A percentile compares a stretch with the other conserved stretches of the same genome.
phyloP scores from a whole-genome alignment of 1,284 basidiomycete genomes.

The Fistulina hepatica region DNA sequence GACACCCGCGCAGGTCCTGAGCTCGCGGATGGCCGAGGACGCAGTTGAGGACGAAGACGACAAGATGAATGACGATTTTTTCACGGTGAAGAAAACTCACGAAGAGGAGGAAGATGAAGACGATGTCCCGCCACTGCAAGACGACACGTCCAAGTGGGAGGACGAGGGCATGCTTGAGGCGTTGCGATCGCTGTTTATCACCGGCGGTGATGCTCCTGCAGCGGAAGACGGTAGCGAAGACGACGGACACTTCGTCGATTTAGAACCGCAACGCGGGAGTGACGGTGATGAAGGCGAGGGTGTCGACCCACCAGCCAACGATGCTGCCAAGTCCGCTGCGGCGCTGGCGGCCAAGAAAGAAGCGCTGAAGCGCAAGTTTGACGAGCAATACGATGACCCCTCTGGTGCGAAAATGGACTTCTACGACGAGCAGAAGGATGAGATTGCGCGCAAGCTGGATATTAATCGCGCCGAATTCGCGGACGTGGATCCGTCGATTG shows the following conservation, averaged over 20 bases:
- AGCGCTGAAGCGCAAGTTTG: constrained; percentile 87
- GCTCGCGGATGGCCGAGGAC: constrained; percentile 23
- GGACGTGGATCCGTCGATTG: constrained; percentile 73
- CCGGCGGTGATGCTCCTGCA: constrained; percentile 41
- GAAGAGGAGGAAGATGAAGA: constrained; percentile 40
- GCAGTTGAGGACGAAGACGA: constrained; percentile 33
- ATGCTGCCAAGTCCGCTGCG: constrained; percentile 31
- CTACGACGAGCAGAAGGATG: constrained; percentile 87
- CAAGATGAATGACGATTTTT: constrained; percentile 51
- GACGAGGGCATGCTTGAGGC: constrained; percentile 79
- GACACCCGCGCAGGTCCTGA: constrained; percentile 62
- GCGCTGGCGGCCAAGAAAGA: constrained; percentile 83
- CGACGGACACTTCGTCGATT: constrained; percentile 34
- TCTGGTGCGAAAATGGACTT: constrained; percentile 72
- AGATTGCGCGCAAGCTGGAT: constrained; percentile 77
- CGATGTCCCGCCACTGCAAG: constrained; percentile 73
- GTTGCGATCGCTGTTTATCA: constrained; percentile 87
- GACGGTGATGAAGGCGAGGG: constrained; percentile 24
- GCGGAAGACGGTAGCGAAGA: constrained; percentile 31
- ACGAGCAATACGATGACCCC: constrained; percentile 93
- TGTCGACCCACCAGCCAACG: constrained; percentile 13
- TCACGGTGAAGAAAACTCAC: constrained; percentile 42
- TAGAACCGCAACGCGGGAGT: constrained; percentile 31
- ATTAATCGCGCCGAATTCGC: constrained; percentile 86
- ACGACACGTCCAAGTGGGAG: constrained; percentile 66